Evolutionary conservation across 495 filamentous ascomycete species (phyloP), one percentile per base, ranked within the genome.

Genomic region (Geoglossum glabrum): DNA sequence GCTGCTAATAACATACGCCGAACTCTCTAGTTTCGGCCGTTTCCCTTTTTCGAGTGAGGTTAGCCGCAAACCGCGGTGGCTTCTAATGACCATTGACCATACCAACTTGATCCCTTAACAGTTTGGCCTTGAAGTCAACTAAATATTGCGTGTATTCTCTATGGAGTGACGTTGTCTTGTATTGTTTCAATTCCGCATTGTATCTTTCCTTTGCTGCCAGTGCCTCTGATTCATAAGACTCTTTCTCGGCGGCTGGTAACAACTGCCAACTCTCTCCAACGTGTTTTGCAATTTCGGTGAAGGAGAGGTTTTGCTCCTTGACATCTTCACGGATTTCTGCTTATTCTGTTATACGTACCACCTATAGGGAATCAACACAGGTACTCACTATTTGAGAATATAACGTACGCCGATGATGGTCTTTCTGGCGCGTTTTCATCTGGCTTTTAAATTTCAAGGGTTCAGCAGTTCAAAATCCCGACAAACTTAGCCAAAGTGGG

Each of bases 251-350:
- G 1, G 80, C 72, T 11, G 74, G 69, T 5, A 89, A 69, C 47
- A 76, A 77, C 64, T 88, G 86, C 85, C 85, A 89, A 61, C 82
- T 75, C 64, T 87, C 85, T 17, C 85, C 85, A 2, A 89, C 85
- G 5, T 84, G 73, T 65, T 89, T 88, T 13, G 85, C 85, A 60
- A 89, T 88, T 57, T 87, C 85, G 9, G 85, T 85, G 66, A 89
- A 89, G 8, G 81, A 83, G 50, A 87, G 63, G 57, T 83, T 82
- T 54, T 82, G 79, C 6, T 79, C 82, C 63, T 83, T 86, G 26
- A 89, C 69, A 38, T 81, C 76, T 57, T 88, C 85, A 58, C 85
- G 76, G 68, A 86, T 81, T 65, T 84, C 83, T 86, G 61, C 55
- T n/a, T 34, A 62, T 31, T 25, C 17, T 28, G 34, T 49, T 28